Evolutionary conservation across 2,329 filamentous ascomycete species (phyloP), one percentile per base, ranked within the genome.

Genomic region (Alternaria infectoria): DNA sequence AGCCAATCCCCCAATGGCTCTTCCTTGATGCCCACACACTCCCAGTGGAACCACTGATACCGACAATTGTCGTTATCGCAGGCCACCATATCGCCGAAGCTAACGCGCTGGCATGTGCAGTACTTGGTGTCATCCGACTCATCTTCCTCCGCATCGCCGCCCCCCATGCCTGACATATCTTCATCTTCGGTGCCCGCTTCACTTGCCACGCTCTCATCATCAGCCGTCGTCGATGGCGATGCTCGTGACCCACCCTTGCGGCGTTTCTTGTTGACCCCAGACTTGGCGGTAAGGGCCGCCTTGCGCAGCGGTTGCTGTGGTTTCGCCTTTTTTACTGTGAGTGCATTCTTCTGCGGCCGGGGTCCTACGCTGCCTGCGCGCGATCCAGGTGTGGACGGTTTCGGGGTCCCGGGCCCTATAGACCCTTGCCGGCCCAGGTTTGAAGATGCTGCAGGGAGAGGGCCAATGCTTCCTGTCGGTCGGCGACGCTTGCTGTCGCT

Each of bases 11-110:
- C 83, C 59, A 80, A 76, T 5, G 84, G 84, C 74, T 85, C 83
- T 69, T 82, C 79, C 65, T 83, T 83, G 65, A 86, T 80, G 26
- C 81, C 81, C 54, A 85, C 83, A 65, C 84, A 86, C 62, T 81
- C 89, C 91, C 92, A 96, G 81, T 96, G 92, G 79, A 96, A 96
- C 92, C 92, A 96, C 81, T 96, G 92, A 74, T 88, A 92, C 50
- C 89, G 89, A 80, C 92, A 96, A 69, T 90, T 86, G 61, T 91
- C 89, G 78, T 95, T 95, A 82, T 96, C 92, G 82, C 92, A 96
- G 28, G 91, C 92, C 67, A 96, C 92, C 92, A 96, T 96, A 75
- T 95, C 91, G 65, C 92, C 92, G 75, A 92, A 93, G 79, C 91
- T 93, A 69, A 94, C 90, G 72, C 91, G 91, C 77, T 94, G 90